Evolutionary conservation across 192 early-diverging fungal species (phyloP).

Genomic region (Allomyces macrogynus): DNA sequence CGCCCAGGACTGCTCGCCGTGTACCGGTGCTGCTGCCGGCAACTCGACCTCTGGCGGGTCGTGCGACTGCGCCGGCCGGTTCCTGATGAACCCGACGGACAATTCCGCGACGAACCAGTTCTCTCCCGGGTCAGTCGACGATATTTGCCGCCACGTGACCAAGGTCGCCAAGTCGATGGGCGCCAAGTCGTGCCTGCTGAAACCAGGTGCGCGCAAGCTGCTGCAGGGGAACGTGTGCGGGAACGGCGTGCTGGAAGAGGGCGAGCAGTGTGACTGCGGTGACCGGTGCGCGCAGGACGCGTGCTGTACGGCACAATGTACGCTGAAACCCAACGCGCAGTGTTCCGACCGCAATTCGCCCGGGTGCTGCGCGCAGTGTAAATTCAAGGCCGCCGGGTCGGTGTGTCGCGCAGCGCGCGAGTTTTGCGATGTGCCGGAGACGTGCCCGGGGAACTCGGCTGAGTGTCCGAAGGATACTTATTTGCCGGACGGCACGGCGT

Average conservation of each 20-base stretch:
- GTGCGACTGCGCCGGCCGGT: conserved; percentile 43
- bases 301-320: conserved; percentile 77
- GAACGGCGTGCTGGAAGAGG: conserved; percentile 71
- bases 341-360: conserved; percentile 18
- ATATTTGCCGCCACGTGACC: too few species aligned
- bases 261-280: conserved; percentile 86
- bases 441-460: conserved; percentile 47
- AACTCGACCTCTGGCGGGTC: conserved; percentile 55
- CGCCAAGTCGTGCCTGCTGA: background rate
- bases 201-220: background rate
- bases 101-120: too few species aligned
- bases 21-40: conserved; percentile 14
- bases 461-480: conserved; percentile 51
- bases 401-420: conserved; percentile 55
- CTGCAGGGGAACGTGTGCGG: conserved; percentile 54
- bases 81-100: conserved; percentile 43
- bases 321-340: conserved; percentile 45
- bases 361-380: conserved; percentile 53
- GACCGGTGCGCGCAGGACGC: conserved; percentile 48
- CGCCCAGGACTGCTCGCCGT: conserved; percentile 9
- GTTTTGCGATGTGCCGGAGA: conserved; percentile 58
- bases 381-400: conserved; percentile 25
- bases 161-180: too few species aligned
- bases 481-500: conserved; percentile 41
- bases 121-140: too few species aligned